Evolutionary conservation across 495 filamentous ascomycete species (phyloP).

Genomic region (Hypoxylon lenormandii): DNA sequence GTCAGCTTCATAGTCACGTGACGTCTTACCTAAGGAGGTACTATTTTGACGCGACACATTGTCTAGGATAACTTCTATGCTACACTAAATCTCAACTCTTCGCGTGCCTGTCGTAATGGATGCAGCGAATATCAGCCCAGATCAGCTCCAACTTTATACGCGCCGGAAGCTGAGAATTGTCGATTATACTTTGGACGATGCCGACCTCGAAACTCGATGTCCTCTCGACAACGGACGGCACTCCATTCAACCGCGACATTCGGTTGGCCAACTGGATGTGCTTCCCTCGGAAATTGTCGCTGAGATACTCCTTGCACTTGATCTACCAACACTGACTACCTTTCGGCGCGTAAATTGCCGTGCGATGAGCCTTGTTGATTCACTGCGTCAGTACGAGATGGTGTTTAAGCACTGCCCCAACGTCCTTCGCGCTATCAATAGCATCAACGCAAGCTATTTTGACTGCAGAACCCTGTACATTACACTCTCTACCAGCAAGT

Average conservation of each 20-base stretch:
- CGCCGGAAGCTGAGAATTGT: background rate
- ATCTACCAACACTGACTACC: slow-evolving; percentile 41
- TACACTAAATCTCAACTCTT: too few species aligned
- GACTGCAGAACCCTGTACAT: slow-evolving; percentile 49
- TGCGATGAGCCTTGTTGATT: slow-evolving; percentile 42
- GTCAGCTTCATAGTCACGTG: too few species aligned
- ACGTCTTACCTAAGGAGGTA: too few species aligned
- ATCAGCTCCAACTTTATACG: background rate
- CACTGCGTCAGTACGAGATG: slow-evolving; percentile 33
- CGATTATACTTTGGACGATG: slow-evolving; percentile 42
- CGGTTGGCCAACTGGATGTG: slow-evolving; percentile 28
- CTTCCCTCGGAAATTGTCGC: slow-evolving; percentile 39
- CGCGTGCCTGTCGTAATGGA: background rate
- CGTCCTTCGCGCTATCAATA: slow-evolving; percentile 49
- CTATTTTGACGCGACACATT: too few species aligned
- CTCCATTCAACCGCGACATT: slow-evolving; percentile 10
- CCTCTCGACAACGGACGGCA: slow-evolving; percentile 51
- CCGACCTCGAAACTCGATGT: slow-evolving; percentile 40
- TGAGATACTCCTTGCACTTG: slow-evolving; percentile 35
- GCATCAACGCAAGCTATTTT: slow-evolving; percentile 45
- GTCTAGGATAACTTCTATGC: too few species aligned
- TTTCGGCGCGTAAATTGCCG: slow-evolving; percentile 45
- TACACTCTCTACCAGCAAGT: slow-evolving; percentile 51
- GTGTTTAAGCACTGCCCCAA: slow-evolving; percentile 34
- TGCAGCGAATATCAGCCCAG: background rate